Evolutionary conservation across 305 asterid species (phyloP), one percentile per base, ranked within the genome.

Genomic region (Rubia tinctorum): DNA sequence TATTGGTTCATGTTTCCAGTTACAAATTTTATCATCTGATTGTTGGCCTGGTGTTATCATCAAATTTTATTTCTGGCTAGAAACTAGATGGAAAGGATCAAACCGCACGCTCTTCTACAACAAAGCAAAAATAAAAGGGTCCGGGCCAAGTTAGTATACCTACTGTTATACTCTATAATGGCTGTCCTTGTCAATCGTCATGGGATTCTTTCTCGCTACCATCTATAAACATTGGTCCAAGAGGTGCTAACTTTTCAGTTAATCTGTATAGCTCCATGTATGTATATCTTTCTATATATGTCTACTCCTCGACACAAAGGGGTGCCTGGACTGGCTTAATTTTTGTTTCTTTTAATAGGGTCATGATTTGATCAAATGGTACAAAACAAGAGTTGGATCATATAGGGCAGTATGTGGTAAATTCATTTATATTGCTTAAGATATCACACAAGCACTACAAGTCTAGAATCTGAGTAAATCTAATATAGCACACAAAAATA

Each of bases 91-190:
- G 98, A 94, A 73, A 88, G 89, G 88, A 95, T 95, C 86, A 95
- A 95, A 73, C 99, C 98, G 73, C 98, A 92, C 84, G 91, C 98
- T 73, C 96, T 95, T 76, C 79, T 95, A 72, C 95, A 82, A 67
- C 99, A 90, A 85, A 92, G 97, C 87, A 95, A 95, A 84, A 95
- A 88, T 93, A 95, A 95, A 82, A 92, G 88, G 77, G 90, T 8
- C 93, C 88, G 2, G 82, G 82, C 75, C 84, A 90, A 70, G 72
- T 86, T 80, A 87, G 95, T 73, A 13, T 76, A 14, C 76, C 73
- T 20, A 71, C 73, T 58, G 42, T 76, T 27, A 25, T 40, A 3
- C 7, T 58, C 74, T 56, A 89, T 80, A 58, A 44, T 92, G 67
- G 59, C 87, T 59, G 67, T 86, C 23, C 77, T 86, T 43, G 37